A percentile compares a stretch with the other conserved stretches of the same genome.
Conservation (phyloP, 768 basidiomycete genomes). For the Leccinum sublutescens region DNA sequence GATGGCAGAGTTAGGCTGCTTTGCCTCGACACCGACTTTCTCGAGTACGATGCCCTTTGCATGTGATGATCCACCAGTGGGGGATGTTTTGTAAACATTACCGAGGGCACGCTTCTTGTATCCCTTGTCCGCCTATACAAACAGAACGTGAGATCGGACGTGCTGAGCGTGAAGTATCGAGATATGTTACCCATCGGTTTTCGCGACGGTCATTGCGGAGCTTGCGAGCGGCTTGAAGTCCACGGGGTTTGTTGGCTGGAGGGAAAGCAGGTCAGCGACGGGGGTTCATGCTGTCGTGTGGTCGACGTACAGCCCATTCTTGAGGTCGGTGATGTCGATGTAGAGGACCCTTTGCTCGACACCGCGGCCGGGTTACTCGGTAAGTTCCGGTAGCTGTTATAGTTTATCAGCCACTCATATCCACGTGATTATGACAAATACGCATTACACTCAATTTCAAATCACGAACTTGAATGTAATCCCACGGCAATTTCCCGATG, state of each 20-base stretch:
- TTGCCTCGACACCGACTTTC: slow-evolving; percentile 99
- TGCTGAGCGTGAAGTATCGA: not conserved
- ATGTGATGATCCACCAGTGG: slow-evolving; percentile 98
- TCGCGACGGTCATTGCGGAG: slow-evolving; percentile 90
- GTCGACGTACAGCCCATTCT: slow-evolving; percentile 82
- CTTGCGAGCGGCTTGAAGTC: slow-evolving; percentile 98
- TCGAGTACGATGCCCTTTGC: slow-evolving; percentile 99
- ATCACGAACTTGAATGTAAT: too few species aligned
- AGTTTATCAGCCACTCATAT: slow-evolving; percentile 39
- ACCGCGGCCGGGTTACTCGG: slow-evolving; percentile 19
- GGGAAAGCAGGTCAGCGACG: slow-evolving; percentile 6
- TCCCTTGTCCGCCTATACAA: slow-evolving; percentile 84
- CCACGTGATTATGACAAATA: slow-evolving; percentile 8
- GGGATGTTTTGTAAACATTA: slow-evolving; percentile 99
- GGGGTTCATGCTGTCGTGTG: slow-evolving; percentile 7
- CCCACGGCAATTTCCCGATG: too few species aligned
- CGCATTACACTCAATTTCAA: not conserved
- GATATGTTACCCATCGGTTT: slow-evolving; percentile 88
- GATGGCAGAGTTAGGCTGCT: slow-evolving; percentile 99
- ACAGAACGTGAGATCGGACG: slow-evolving; percentile 15
- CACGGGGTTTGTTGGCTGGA: slow-evolving; percentile 97
- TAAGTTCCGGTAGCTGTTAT: slow-evolving; percentile 38
- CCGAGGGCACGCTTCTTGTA: slow-evolving; percentile 99
- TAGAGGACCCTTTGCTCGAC: slow-evolving; percentile 16
- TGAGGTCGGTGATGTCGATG: slow-evolving; percentile 53